Percentiles rank a stretch among this genome's conserved stretches.
These are phyloP conservation scores for Thuja plicata DNA, from an alignment of 83 land plant species.

Conservation along the genomic window DNA sequence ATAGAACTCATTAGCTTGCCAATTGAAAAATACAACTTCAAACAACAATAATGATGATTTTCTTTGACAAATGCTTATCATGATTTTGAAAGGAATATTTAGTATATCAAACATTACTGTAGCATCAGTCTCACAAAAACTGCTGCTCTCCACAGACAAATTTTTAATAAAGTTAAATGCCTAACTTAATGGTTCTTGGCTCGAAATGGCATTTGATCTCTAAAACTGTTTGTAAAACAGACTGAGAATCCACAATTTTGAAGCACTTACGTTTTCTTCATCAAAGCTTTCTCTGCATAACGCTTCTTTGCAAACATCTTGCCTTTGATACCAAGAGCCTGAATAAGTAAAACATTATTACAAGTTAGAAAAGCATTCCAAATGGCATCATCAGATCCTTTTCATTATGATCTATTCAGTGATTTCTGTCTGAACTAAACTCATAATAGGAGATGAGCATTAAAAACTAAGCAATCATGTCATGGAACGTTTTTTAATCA, in stretches of 20 bases:
- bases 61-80: neutral
- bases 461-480: neutral
- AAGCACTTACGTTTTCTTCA: conserved; percentile 95
- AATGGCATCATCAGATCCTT: neutral
- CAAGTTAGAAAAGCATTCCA: neutral
- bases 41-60: neutral
- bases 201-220: neutral
- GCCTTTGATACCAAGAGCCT: conserved; percentile 97
- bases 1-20: neutral
- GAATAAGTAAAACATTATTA: conserved; percentile 1
- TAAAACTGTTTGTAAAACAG: neutral
- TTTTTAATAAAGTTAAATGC: neutral
- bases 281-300: conserved; percentile 88
- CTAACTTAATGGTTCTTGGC: neutral
- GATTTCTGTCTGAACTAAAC: neutral
- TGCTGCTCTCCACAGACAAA: neutral
- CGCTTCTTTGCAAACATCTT: conserved; percentile 97
- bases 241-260: neutral
- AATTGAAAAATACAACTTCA: neutral
- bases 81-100: neutral
- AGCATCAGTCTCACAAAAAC: neutral
- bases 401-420: neutral
- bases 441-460: neutral
- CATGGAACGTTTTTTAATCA: neutral
- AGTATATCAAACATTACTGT: neutral